A percentile compares a stretch with the other conserved stretches of the same genome.
Evolutionary conservation across 2,329 filamentous ascomycete species (phyloP).

Genomic region (Bipolaris victoriae): DNA sequence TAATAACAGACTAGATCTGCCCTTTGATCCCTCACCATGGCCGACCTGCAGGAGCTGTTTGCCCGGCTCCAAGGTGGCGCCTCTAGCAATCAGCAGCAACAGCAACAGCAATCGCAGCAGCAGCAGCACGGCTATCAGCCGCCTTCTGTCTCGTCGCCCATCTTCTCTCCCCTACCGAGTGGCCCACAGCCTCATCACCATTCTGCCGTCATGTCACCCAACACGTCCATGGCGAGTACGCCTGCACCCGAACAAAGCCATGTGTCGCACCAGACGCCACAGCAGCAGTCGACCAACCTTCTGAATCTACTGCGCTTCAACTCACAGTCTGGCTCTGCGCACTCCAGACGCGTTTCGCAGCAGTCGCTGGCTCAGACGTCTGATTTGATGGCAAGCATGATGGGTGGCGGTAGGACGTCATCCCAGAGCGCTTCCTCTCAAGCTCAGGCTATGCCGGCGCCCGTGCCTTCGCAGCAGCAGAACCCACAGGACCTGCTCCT

Average conservation of each 20-base stretch:
- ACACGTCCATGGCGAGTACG: constrained; percentile 54
- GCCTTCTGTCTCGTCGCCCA: constrained; percentile 63
- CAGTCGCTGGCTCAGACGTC: constrained; percentile 58
- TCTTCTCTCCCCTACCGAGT: constrained; percentile 61
- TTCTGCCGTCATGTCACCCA: constrained; percentile 66
- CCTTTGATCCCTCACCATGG: constrained; percentile 42
- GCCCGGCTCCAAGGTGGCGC: constrained; percentile 50
- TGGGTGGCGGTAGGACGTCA: constrained; percentile 52
- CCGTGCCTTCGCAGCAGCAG: constrained; percentile 45
- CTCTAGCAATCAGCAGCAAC: constrained; percentile 31
- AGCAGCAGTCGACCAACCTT: constrained; percentile 60
- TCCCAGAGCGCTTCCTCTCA: constrained; percentile 40
- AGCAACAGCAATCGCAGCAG: constrained; percentile 31
- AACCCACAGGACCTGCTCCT: constrained; percentile 85
- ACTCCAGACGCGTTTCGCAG: constrained; percentile 46
- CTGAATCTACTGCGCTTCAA: constrained; percentile 71
- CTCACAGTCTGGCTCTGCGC: constrained; percentile 51
- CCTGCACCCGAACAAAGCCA: constrained; percentile 50
- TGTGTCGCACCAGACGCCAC: constrained; percentile 49
- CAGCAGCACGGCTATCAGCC: constrained; percentile 51
- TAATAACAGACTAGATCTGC: constrained; percentile 29
- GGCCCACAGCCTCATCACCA: constrained; percentile 63
- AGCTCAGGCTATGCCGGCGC: constrained; percentile 37
- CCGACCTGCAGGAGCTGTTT: constrained; percentile 54
- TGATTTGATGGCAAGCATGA: constrained; percentile 63